A percentile compares a stretch with the other conserved stretches of the same genome.
Conservation (phyloP, 441 rosid genomes). For the Bruguiera hainesii region DNA sequence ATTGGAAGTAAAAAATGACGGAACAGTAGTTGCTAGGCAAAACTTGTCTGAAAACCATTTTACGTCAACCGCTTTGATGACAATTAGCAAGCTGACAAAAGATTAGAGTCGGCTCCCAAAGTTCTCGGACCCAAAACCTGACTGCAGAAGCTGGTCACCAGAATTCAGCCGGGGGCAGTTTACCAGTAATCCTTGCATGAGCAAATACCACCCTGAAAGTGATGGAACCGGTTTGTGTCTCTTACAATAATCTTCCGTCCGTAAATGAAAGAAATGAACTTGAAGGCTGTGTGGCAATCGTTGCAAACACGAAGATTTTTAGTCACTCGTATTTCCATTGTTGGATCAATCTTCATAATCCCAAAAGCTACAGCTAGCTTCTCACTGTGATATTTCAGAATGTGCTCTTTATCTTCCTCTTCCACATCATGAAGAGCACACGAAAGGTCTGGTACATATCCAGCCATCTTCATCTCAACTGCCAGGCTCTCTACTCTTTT, state of each 20-base stretch:
- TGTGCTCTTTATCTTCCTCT: constrained; percentile 49
- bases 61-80: too few species aligned
- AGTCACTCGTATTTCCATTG: constrained; percentile 29
- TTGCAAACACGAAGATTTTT: constrained; percentile 47
- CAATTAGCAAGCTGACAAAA: too few species aligned
- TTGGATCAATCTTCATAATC: constrained; percentile 27
- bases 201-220: constrained; percentile 43
- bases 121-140: neutral
- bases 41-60: too few species aligned
- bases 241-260: constrained; percentile 34
- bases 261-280: constrained; percentile 30
- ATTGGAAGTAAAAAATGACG: too few species aligned
- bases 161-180: constrained; percentile 5
- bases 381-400: constrained; percentile 44
- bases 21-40: too few species aligned
- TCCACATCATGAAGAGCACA: constrained; percentile 47
- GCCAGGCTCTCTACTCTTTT: constrained; percentile 31
- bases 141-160: neutral
- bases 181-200: constrained; percentile 57
- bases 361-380: constrained; percentile 54
- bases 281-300: constrained; percentile 44
- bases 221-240: constrained; percentile 48
- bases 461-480: constrained; percentile 38
- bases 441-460: constrained; percentile 40
- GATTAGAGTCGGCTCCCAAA: neutral